Evolutionary conservation across 768 basidiomycete genomes (phyloP).

Genomic region (Phylloporus sp.): DNA sequence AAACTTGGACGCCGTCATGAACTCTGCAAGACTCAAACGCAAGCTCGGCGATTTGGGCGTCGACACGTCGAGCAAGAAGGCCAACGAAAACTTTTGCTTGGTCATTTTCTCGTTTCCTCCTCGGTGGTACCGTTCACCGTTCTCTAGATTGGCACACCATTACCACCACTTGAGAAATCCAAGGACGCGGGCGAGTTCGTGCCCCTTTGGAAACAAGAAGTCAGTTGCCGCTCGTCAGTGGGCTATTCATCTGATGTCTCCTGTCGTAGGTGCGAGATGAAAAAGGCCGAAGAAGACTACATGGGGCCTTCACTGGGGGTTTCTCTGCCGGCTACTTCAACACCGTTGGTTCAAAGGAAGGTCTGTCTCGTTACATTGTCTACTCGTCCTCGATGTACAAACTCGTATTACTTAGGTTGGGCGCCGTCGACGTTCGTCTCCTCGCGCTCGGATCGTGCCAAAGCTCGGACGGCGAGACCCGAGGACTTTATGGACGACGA

Average conservation of each 20-base stretch:
- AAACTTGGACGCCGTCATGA: constrained; percentile 28
- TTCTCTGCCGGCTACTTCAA: constrained; percentile 98
- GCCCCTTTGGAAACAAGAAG: constrained; percentile 97
- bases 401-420: constrained; percentile 66
- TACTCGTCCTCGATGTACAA: neutral
- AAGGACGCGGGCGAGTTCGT: constrained; percentile 94
- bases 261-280: constrained; percentile 77
- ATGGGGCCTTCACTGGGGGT: constrained; percentile 97
- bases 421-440: constrained; percentile 89
- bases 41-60: constrained; percentile 80
- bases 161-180: constrained; percentile 91
- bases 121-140: neutral
- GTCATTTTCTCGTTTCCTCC: constrained; percentile 36
- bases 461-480: constrained; percentile 51
- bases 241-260: constrained; percentile 17
- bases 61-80: constrained; percentile 61
- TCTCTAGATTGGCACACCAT: constrained; percentile 82
- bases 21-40: constrained; percentile 62
- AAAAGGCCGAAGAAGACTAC: constrained; percentile 85
- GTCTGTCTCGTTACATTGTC: constrained; percentile 34
- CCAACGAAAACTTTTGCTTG: constrained; percentile 82
- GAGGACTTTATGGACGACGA: constrained; percentile 99
- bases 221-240: constrained; percentile 32
- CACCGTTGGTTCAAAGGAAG: constrained; percentile 93
- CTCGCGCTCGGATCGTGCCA: constrained; percentile 71